A percentile compares a stretch with the other conserved stretches of the same genome.
Evolutionary conservation across 2,329 filamentous ascomycete genomes (phyloP).

Genomic region (Fusarium sp.): DNA sequence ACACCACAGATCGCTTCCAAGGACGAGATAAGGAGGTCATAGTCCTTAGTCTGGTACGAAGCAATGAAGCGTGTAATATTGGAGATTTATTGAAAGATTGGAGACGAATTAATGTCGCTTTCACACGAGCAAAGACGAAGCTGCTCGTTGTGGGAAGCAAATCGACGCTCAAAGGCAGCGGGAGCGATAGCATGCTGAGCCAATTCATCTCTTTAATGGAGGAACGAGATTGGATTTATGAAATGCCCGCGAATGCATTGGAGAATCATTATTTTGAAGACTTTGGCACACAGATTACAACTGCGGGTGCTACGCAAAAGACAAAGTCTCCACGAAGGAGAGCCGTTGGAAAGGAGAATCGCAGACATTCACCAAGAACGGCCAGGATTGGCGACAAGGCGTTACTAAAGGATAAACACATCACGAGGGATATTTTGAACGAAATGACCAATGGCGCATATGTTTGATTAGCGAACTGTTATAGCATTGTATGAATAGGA

Average conservation of each 20-base stretch:
- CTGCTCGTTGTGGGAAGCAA: conserved; percentile 87
- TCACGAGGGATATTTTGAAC: conserved; percentile 83
- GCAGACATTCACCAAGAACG: conserved; percentile 62
- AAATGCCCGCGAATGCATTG: conserved; percentile 73
- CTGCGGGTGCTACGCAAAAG: conserved; percentile 45
- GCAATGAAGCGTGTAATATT: conserved; percentile 84
- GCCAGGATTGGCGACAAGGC: conserved; percentile 69
- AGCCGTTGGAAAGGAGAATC: conserved; percentile 57
- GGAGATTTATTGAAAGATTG: conserved; percentile 92
- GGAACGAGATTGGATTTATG: conserved; percentile 79
- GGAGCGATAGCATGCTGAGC: conserved; percentile 78
- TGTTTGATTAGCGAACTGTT: conserved; percentile 39
- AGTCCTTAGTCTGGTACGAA: conserved; percentile 86
- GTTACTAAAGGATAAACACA: conserved; percentile 72
- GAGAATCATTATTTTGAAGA: conserved; percentile 77
- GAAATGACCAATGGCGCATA: conserved; percentile 66
- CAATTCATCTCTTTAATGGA: conserved; percentile 84
- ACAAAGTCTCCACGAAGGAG: conserved; percentile 47
- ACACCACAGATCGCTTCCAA: conserved; percentile 97
- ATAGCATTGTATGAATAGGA: conserved; percentile 27
- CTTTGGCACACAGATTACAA: conserved; percentile 60
- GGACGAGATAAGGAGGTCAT: conserved; percentile 95
- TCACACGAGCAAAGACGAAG: conserved; percentile 93
- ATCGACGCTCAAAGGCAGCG: conserved; percentile 79
- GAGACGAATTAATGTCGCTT: conserved; percentile 93